Evolutionary conservation across 345 rosid species (phyloP), one percentile per base, ranked within the genome.

Genomic region (Gossypium ekmanianum): DNA sequence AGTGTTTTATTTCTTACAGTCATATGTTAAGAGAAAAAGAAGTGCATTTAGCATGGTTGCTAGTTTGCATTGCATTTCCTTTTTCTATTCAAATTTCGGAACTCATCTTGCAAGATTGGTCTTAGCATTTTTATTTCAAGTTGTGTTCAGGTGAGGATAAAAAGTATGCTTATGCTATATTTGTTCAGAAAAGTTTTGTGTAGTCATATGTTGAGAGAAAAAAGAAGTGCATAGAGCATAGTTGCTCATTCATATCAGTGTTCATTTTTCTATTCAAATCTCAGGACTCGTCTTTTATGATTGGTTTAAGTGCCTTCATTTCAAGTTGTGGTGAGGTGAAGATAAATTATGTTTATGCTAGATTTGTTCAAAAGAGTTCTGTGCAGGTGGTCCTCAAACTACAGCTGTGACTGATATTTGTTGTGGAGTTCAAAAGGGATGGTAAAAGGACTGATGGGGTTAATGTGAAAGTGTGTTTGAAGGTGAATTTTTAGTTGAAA

Each of bases 301-400:
- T 12, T 67, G 39, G 71, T 67, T 18, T 26, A 27, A 17, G 14
- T 27, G n/a, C 27, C 26, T 48, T 50, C 20, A 8, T 22, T 68
- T 48, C 34, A 20, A 45, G 71, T 67, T 68, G 72, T 3, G 34
- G 34, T 48, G 43, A 48, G 72, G 57, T 68, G 13, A 48, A 57
- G 29, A 14, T 50, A 14, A 50, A 68, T 43, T 68, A 68, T 48
- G 13, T 26, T 48, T 26, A 50, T 68, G 8, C 22, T 50, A 14
- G 57, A 48, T 50, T 68, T 26, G 39, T 26, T 50, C 13, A 14
- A 39, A 7, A 47, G 72, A 68, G 43, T 50, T 68, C 9, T 3
- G 24, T 18, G 18, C 59, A 9, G 17, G 24, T 24, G 2, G 20
- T 48, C 17, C 41, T 68, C 20, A 20, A 68, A 47, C 20, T 20